Base-by-base conservation (phyloP, 2,329 filamentous ascomycete genomes). In the Zymoseptoria ardabiliae region DNA sequence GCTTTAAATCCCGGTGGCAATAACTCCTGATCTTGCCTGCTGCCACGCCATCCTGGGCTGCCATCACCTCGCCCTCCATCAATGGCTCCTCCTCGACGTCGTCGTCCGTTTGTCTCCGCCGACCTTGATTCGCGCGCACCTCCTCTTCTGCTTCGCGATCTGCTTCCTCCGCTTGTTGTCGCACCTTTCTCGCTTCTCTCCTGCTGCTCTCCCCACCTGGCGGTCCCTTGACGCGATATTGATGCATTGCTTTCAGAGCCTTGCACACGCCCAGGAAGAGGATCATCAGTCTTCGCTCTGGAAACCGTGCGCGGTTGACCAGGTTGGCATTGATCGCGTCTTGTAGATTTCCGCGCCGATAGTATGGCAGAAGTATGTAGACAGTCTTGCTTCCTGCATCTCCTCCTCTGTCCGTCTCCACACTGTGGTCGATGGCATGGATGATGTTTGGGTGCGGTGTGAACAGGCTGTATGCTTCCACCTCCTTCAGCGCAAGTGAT, bases 261-360 rank as follows among this genome's bases (percentile, higher is more conserved):
- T 86, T 85, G 74, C 93, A 97, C 2, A 99, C 91, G 17, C 94
- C 94, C 50, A 97, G 78, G 74, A 99, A 97, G 61, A 99, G 76
- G 60, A 87, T 80, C 91, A 97, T 93, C 63, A 99, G 79, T 68
- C 87, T 82, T 72, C 86, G 84, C 78, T 97, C 93, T 0, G 93
- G 91, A 70, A 99, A 97, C 55, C 82, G 83, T 45, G 89, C 90
- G 73, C 96, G 91, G 75, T 97, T 97, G 75, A 99, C 93, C 57
- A 97, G 80, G 76, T 99, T 99, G 64, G 94, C 93, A 75, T 99
- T 99, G 80, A 99, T 97, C 72, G 95, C 88, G 76, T 99, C 94
- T 77, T 99, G 94, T 45, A 99, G 82, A 74, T 99, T 99, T 13
- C 94, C 94, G 65, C 93, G 83, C 69, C 91, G 82, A 78, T 97